Conservation (phyloP, 441 rosid genomes). For the Erodium moschatum region DNA sequence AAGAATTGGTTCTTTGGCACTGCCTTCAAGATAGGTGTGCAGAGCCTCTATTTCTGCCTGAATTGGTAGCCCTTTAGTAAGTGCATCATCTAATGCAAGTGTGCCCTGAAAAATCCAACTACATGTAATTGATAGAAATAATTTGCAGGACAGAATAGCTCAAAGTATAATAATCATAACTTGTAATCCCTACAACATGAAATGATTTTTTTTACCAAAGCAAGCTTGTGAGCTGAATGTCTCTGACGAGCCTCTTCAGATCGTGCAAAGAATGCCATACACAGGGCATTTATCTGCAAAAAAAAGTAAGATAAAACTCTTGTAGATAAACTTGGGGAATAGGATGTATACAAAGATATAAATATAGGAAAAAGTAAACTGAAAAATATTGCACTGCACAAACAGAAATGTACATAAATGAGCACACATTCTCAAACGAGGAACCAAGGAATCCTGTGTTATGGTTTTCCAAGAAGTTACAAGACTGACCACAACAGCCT, state of each 20-base stretch:
- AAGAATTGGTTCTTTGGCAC: constrained; percentile 58
- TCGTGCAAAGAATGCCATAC: constrained; percentile 93
- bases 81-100: constrained; percentile 83
- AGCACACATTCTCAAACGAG: too few species aligned
- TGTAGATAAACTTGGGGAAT: constrained; percentile 1
- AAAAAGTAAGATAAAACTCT: neutral
- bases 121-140: constrained; percentile 13
- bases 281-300: constrained; percentile 73
- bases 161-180: neutral
- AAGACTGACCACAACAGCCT: neutral
- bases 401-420: neutral
- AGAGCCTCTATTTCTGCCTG: constrained; percentile 64
- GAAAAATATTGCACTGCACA: neutral
- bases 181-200: neutral
- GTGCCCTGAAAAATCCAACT: constrained; percentile 50
- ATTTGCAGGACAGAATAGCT: constrained; percentile 16
- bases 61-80: constrained; percentile 81
- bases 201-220: constrained; percentile 45
- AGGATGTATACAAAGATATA: neutral
- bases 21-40: constrained; percentile 53
- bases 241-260: constrained; percentile 90
- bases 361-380: neutral
- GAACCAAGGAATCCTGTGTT: neutral
- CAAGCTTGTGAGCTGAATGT: constrained; percentile 91
- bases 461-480: neutral